Percentiles rank a stretch among this genome's conserved stretches.
phyloP scores from a whole-genome alignment of 176 grass and related monocot genomes.

The Hordeum vulgare region MorexV3_pseudomolecules_assembly NC_058520.1:488971590-488972089 shows the following conservation, averaged over 20 bases:
- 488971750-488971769: neutral
- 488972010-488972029: neutral
- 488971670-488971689: neutral
- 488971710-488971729: neutral
- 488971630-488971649: neutral
- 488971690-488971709: neutral
- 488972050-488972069: neutral
- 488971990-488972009: slow-evolving; percentile 1
- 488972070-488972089: neutral
- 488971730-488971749: neutral
- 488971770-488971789: neutral
- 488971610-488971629: neutral
- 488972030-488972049: neutral
- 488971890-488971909: neutral
- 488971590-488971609: neutral
- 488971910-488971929: neutral
- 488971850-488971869: neutral
- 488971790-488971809: neutral
- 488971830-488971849: too few species aligned
- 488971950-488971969: neutral
- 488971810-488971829: too few species aligned
- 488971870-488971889: neutral
- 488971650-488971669: neutral
- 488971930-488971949: neutral
- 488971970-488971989: neutral